A percentile compares a stretch with the other conserved stretches of the same genome.
Conservation (phyloP, 352 stramenopile species). For the Phytophthora tentaculata region DNA sequence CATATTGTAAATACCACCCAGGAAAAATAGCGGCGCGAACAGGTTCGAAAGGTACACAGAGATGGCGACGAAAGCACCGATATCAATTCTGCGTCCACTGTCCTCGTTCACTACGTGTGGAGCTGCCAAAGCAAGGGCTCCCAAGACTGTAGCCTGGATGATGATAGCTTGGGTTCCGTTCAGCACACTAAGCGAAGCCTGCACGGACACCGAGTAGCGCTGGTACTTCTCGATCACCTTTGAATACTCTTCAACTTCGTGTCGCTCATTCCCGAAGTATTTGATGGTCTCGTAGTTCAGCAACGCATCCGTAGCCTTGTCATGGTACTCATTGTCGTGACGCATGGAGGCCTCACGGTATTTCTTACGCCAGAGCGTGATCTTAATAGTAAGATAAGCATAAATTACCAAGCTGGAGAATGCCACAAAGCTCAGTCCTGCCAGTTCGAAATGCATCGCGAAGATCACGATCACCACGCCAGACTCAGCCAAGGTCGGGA, state of each 20-base stretch:
- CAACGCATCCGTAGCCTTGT: constrained; percentile 97
- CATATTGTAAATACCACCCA: constrained; percentile 93
- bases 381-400: constrained; percentile 94
- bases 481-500: constrained; percentile 94
- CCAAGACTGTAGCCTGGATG: constrained; percentile 77
- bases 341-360: constrained; percentile 94
- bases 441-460: constrained; percentile 93
- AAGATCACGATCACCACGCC: constrained; percentile 95
- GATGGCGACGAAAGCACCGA: constrained; percentile 97
- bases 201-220: constrained; percentile 91
- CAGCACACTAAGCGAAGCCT: constrained; percentile 94
- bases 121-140: constrained; percentile 64
- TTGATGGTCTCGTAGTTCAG: constrained; percentile 99
- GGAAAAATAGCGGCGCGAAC: constrained; percentile 97
- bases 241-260: constrained; percentile 93
- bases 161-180: constrained; percentile 94
- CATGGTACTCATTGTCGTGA: constrained; percentile 98
- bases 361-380: constrained; percentile 98
- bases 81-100: constrained; percentile 79
- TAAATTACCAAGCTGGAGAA: constrained; percentile 98
- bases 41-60: constrained; percentile 96
- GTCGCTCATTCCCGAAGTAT: constrained; percentile 96
- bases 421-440: constrained; percentile 90
- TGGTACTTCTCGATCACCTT: constrained; percentile 95
- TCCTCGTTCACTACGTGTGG: constrained; percentile 75